Evolutionary conservation across 1,139 yeast genomes (phyloP), one percentile per base, ranked within the genome.

Genomic region (Blastobotrys ciferrii): DNA sequence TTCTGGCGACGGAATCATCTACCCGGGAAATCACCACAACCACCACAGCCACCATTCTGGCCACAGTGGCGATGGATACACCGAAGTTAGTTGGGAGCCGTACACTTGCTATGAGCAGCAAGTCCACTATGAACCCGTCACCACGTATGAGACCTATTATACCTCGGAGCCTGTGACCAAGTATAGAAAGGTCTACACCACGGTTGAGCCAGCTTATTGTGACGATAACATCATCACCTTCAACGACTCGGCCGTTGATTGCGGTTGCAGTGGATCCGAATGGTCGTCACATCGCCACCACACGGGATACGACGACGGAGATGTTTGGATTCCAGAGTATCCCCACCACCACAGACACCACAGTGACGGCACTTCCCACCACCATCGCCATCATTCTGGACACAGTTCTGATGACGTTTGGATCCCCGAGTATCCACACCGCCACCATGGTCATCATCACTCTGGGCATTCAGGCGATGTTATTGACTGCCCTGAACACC

Each of bases 111-210:
- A 33, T 12, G 17, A 33, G 19, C 20, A 33, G 19, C 7, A 33
- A 20, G n/a, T 33, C 11, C 37, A 33, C 17, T 33, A 33, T 13
- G 37, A 33, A 20, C 37, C 37, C 14, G 37, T 33, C 6, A 33
- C 37, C 19, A 33, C 13, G 4, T 33, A 33, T 12, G n/a, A 33
- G n/a, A 12, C 37, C 4, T 33, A 33, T 33, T 33, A 33, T 12
- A 33, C 37, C 5, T 15, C 37, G 4, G 37, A 33, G 37, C 37
- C 37, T 9, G 37, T 33, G 4, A 33, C 37, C 14, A 20, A 33
- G 17, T 33, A 33, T 15, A 18, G 37, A 33, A 33, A 15, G 20
- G 12, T 33, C 17, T 15, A 9, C 7, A 33, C 37, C 17, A 33
- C 37, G 6, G 12, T 33, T 12, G 37, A 33, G 19, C 37, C 33